phyloP scores from a whole-genome alignment of 257 asterid genomes.

The Solanum piurae region DNA sequence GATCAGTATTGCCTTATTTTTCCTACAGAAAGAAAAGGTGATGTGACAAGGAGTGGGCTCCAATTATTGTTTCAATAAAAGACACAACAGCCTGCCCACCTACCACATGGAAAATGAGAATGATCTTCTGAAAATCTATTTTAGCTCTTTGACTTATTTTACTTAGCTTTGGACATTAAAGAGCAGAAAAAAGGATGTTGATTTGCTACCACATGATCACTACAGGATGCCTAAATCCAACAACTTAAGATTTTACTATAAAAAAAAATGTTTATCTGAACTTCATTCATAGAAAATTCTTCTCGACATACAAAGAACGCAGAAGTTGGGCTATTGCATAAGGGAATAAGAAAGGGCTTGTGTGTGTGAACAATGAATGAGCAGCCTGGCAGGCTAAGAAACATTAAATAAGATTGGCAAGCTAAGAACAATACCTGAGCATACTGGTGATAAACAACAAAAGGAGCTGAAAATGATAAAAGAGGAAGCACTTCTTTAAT shows the following conservation, averaged over 20 bases:
- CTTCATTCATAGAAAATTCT: neutral
- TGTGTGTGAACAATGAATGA: neutral
- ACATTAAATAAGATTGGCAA: neutral
- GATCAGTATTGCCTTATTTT: neutral
- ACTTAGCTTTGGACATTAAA: neutral
- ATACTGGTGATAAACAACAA: conserved; percentile 85
- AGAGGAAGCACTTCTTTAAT: conserved; percentile 73
- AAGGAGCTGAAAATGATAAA: conserved; percentile 85
- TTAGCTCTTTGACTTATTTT: neutral
- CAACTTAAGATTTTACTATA: neutral
- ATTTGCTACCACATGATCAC: neutral
- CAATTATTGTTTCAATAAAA: neutral
- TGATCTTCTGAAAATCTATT: neutral
- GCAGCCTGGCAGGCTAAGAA: neutral
- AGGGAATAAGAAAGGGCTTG: neutral
- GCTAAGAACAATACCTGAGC: conserved; percentile 46
- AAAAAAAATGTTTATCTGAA: no score
- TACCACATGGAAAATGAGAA: neutral
- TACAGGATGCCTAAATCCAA: neutral
- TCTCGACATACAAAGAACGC: neutral
- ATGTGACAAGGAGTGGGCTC: neutral
- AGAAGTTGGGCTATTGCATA: neutral
- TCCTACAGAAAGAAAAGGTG: neutral
- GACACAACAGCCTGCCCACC: neutral
- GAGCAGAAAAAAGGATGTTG: neutral